Conservation (phyloP, 2,329 filamentous ascomycete genomes). For the Stemphylium beticola region DNA sequence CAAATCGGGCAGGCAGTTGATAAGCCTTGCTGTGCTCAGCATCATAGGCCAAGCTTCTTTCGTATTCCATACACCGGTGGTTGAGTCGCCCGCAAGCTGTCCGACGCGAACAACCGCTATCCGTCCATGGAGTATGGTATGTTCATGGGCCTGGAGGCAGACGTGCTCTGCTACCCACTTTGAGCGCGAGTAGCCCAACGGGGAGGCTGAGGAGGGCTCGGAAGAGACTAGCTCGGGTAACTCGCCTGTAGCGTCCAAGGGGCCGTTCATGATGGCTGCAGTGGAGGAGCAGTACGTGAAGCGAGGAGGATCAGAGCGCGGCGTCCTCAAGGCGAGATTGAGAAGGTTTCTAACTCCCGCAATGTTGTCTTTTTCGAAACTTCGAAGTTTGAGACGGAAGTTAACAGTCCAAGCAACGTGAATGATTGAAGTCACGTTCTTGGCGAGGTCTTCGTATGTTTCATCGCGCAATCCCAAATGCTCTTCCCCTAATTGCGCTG, state of each 20-base stretch:
- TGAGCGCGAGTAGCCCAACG: slow-evolving; percentile 62
- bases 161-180: slow-evolving; percentile 65
- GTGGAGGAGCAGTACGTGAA: slow-evolving; percentile 62
- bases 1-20: slow-evolving; percentile 40
- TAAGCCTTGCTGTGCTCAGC: slow-evolving; percentile 39
- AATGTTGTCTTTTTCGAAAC: slow-evolving; percentile 63
- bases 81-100: slow-evolving; percentile 49
- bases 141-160: slow-evolving; percentile 50
- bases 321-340: slow-evolving; percentile 49
- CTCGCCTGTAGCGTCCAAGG: slow-evolving; percentile 13
- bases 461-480: slow-evolving; percentile 56
- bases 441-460: slow-evolving; percentile 51
- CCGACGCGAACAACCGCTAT: slow-evolving; percentile 48
- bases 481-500: slow-evolving; percentile 55
- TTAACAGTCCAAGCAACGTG: slow-evolving; percentile 72
- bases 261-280: slow-evolving; percentile 51
- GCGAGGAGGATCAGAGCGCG: slow-evolving; percentile 37
- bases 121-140: slow-evolving; percentile 37
- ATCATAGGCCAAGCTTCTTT: slow-evolving; percentile 47
- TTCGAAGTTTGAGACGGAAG: slow-evolving; percentile 63
- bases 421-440: slow-evolving; percentile 60
- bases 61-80: slow-evolving; percentile 37
- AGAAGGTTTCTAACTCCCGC: slow-evolving; percentile 58
- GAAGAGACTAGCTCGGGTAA: slow-evolving; percentile 53
- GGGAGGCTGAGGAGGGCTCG: slow-evolving; percentile 53